A percentile compares a stretch with the other conserved stretches of the same genome.
phyloP scores from a whole-genome alignment of 2,329 filamentous ascomycete species.

The Aureobasidium pullulans region DNA sequence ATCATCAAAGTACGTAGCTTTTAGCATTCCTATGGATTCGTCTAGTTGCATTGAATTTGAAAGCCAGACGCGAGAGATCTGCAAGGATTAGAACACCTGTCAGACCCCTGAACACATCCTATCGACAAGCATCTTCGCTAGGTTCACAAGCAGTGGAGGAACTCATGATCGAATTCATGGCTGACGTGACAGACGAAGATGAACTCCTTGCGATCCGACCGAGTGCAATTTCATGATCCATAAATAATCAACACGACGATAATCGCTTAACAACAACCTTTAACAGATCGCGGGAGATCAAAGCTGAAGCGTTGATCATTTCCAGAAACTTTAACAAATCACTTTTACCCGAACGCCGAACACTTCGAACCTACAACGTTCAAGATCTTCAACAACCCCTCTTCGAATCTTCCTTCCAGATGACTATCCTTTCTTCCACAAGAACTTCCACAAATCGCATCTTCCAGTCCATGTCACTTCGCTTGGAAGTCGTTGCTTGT shows the following conservation, averaged over 20 bases:
- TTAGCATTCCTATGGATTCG: not conserved
- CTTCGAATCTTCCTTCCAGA: not conserved
- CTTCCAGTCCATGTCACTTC: not conserved
- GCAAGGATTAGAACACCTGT: not conserved
- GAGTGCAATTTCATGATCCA: not conserved
- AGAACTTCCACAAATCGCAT: conserved; percentile 9
- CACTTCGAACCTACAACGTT: not conserved
- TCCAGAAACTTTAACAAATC: not conserved
- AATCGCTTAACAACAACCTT: not conserved
- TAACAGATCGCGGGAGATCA: not conserved
- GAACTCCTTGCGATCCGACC: not conserved
- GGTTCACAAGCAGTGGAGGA: not conserved
- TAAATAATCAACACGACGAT: not conserved
- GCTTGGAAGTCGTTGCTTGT: not conserved
- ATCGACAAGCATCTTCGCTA: not conserved
- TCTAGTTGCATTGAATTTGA: not conserved
- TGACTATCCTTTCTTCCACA: not conserved
- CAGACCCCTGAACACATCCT: not conserved
- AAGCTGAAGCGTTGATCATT: not conserved
- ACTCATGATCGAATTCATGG: not conserved
- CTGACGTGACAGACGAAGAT: not conserved
- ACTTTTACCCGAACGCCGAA: not conserved
- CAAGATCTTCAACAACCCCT: not conserved
- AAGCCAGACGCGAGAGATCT: not conserved
- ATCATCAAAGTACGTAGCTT: not conserved